A percentile compares a stretch with the other conserved stretches of the same genome.
These are phyloP conservation scores for Macrophomina tecta DNA, from an alignment of 2,329 filamentous ascomycete genomes.

Conservation along the genomic window DNA sequence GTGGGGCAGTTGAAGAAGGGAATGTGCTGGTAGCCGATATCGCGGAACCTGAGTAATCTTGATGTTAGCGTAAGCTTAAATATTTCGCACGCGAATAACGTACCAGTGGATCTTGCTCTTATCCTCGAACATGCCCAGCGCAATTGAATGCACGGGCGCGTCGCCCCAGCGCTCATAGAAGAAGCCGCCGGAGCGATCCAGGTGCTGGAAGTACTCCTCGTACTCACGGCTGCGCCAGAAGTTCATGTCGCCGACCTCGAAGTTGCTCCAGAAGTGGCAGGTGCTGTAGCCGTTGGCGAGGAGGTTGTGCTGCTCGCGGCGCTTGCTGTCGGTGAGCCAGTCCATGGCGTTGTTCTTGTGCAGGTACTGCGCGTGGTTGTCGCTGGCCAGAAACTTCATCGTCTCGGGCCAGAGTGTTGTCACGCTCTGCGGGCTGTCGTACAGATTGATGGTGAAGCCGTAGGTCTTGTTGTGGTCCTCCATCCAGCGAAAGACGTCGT, in stretches of 20 bases:
- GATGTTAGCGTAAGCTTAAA: neutral
- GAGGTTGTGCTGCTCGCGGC: slow-evolving; percentile 78
- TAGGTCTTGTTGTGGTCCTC: slow-evolving; percentile 98
- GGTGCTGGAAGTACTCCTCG: slow-evolving; percentile 93
- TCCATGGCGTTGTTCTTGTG: slow-evolving; percentile 83
- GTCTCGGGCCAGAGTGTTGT: slow-evolving; percentile 95
- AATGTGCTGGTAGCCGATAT: slow-evolving; percentile 98
- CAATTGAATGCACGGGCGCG: slow-evolving; percentile 95
- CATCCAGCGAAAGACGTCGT: slow-evolving; percentile 98
- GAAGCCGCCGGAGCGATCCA: slow-evolving; percentile 93
- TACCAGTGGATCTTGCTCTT: slow-evolving; percentile 91
- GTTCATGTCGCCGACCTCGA: slow-evolving; percentile 90
- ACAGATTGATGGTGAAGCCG: slow-evolving; percentile 97
- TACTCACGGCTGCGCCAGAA: slow-evolving; percentile 93
- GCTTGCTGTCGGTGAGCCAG: slow-evolving; percentile 81
- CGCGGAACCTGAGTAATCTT: slow-evolving; percentile 77
- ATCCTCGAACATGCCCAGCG: slow-evolving; percentile 90
- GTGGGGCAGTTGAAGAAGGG: slow-evolving; percentile 99
- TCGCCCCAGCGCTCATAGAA: slow-evolving; percentile 99
- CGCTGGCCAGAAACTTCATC: slow-evolving; percentile 75
- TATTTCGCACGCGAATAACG: slow-evolving; percentile 40
- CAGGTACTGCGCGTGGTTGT: slow-evolving; percentile 78
- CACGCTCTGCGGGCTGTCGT: slow-evolving; percentile 87
- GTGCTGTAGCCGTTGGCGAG: slow-evolving; percentile 93
- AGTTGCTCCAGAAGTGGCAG: slow-evolving; percentile 99